Conservation (phyloP, 176 grass and related monocot species). For the Stipa capillata region DNA sequence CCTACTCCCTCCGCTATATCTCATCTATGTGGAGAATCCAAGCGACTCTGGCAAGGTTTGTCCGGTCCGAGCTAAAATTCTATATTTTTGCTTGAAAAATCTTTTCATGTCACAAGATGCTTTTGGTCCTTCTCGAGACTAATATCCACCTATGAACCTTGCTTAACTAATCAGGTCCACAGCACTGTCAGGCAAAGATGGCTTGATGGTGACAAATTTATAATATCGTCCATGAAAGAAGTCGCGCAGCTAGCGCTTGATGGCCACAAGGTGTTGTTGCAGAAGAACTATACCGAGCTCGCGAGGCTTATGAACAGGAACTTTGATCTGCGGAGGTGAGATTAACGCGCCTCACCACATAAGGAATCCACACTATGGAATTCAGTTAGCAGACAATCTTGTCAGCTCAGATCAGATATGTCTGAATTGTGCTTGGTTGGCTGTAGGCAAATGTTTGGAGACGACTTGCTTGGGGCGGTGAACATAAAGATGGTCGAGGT, state of each 20-base stretch:
- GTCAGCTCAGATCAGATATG: no score
- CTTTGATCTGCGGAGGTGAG: constrained; percentile 64
- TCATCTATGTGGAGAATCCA: constrained; percentile 83
- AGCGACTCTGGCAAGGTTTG: constrained; percentile 91
- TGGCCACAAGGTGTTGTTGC: constrained; percentile 38
- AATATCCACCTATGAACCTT: neutral
- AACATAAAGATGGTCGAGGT: constrained; percentile 86
- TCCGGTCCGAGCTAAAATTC: neutral
- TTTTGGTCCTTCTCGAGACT: neutral
- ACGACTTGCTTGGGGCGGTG: constrained; percentile 50
- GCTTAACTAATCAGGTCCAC: constrained; percentile 42
- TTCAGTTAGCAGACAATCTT: no score
- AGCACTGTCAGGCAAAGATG: constrained; percentile 78
- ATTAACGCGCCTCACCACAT: no score
- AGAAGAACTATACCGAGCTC: constrained; percentile 45
- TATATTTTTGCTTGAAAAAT: neutral
- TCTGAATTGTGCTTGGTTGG: neutral
- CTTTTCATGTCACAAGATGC: neutral
- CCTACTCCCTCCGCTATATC: constrained; percentile 62
- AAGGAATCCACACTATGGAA: no score
- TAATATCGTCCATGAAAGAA: constrained; percentile 68
- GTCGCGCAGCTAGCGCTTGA: constrained; percentile 52
- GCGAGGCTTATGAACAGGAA: constrained; percentile 59
- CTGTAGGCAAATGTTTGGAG: constrained; percentile 80
- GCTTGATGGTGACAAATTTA: constrained; percentile 54